Evolutionary conservation across 208 protist genomes (phyloP), one percentile per base, ranked within the genome.

Genomic region (Leishmania guyanensis): DNA sequence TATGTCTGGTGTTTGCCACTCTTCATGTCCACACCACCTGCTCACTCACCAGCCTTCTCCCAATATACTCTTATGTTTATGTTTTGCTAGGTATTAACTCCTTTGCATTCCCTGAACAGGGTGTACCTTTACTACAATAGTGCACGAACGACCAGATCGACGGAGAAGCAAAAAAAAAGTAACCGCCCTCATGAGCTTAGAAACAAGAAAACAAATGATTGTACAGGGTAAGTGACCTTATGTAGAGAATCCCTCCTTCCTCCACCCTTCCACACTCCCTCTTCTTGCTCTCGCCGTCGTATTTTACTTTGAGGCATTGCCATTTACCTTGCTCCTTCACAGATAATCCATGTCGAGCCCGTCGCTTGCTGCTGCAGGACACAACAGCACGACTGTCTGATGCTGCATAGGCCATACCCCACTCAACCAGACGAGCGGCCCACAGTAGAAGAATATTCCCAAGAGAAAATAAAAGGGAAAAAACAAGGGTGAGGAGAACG

Each of bases 151-250:
- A 50, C 20, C 46, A 73, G 8, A 73, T 73, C 22, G 22, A 50
- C 46, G 46, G 26, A 36, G n/a, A 50, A 73, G 17, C 46, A 5
- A 20, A 22, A 72, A 50, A 53, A 12, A 65, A 65, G 43, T 29
- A 53, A 53, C 29, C 20, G 43, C 22, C 22, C 33, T 60, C n/a
- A 36, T 43, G n/a, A 4, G 43, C 29, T 43, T 64, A 74, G 36
- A 26, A 64, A 14, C 50, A 50, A 26, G 50, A 36, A 76, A 48
- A 58, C 50, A 62, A 82, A 83, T 77, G 70, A 83, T 80, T 83
- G 82, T 78, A 78, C 82, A 82, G 58, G 69, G 76, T 75, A 78
- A 65, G 75, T 80, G 80, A 29, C 20, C 65, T 75, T 76, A 71
- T 60, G 68, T 29, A 53, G 10, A 29, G 8, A 46, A 48, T 48